These are phyloP conservation scores for Evernia prunastri DNA, from an alignment of 495 filamentous ascomycete genomes.

Conservation along the genomic window DNA sequence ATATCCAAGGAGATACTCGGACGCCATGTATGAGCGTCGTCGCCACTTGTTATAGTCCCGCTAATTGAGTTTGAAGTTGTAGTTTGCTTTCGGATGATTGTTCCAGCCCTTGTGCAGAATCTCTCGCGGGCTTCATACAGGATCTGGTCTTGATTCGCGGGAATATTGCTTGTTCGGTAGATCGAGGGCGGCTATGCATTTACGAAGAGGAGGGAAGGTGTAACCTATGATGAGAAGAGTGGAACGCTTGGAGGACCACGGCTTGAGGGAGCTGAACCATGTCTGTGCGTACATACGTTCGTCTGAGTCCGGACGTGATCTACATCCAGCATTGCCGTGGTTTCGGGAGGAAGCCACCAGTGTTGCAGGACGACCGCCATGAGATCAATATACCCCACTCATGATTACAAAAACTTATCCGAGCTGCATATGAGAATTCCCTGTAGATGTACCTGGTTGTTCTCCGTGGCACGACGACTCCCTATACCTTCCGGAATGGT, in stretches of 20 bases:
- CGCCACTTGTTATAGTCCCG: neutral
- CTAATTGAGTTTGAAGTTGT: neutral
- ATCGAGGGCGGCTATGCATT: neutral
- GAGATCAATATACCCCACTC: neutral
- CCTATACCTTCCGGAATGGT: neutral
- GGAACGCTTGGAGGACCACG: neutral
- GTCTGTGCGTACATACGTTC: neutral
- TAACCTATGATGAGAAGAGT: too few relatives aligned
- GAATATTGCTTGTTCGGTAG: neutral
- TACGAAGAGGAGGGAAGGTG: neutral
- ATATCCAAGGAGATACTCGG: neutral
- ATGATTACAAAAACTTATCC: neutral
- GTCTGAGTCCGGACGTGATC: neutral
- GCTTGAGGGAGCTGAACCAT: neutral
- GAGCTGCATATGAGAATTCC: neutral
- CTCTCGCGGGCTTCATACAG: neutral
- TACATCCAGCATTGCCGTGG: neutral
- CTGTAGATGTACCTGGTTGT: neutral
- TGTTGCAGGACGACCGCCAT: neutral
- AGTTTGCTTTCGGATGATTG: neutral
- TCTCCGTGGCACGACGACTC: neutral
- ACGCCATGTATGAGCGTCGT: neutral
- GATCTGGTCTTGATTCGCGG: neutral
- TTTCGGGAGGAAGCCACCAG: neutral
- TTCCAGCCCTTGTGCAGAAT: neutral